Base-by-base conservation (phyloP, 441 rosid species). In the Erodium moschatum region DNA sequence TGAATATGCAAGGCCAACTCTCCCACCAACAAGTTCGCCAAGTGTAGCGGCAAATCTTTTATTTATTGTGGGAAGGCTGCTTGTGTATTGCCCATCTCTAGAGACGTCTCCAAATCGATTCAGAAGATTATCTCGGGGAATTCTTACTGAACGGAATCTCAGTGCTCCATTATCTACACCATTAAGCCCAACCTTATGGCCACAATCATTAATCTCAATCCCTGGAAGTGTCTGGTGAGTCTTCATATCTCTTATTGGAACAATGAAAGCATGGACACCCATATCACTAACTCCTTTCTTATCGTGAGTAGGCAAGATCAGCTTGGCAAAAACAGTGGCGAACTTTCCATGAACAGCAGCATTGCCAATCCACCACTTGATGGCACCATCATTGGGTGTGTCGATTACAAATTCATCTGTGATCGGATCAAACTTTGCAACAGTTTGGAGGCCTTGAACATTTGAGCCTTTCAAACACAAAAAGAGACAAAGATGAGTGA, bases 281-380 rank as follows among this genome's bases (percentile, higher is more conserved):
- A 94, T 88, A 77, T 94, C 97, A 4, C 86, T 76, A 50, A 72
- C 75, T 42, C 91, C 90, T 71, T 87, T 85, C 7, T 81, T 73
- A 73, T 94, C 96, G 77, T 88, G 91, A 69, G 94, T 84, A 20
- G 94, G 97, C 80, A 94, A 81, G 73, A 89, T 72, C 64, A 91
- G 81, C 81, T 75, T 89, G 46, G 99, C 97, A 69, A 94, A 94
- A 78, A 91, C 99, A 64, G 90, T 81, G n/a, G 97, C 99, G 56
- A 94, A 89, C 82, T 88, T 94, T 5, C 99, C 99, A 76, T 94
- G 97, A 74, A 89, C 96, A 5, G 98, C 98, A 64, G 98, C 98
- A 76, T 94, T 94, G 54, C 99, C 99, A 77, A 94, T 94, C 99
- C 99, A 91, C 99, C 99, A 94, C 77, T 94, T 94, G 74, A 91